Evolutionary conservation across 2,329 filamentous ascomycete species (phyloP), one percentile per base, ranked within the genome.

Genomic region (Passalora sequoiae): DNA sequence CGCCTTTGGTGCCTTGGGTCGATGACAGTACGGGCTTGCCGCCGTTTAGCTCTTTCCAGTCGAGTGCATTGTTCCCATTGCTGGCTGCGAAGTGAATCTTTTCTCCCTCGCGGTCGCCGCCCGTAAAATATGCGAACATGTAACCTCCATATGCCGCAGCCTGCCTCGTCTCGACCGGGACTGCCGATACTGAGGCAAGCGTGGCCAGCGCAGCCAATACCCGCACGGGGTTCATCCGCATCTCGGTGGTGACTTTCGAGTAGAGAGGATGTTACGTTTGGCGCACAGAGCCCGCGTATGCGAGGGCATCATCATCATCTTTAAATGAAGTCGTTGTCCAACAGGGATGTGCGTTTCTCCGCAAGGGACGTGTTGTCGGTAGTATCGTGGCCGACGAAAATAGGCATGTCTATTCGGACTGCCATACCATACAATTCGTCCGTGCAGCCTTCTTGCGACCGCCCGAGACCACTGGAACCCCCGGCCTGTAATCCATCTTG

Each of bases 41-140:
- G 0, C 61, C 62, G 40, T 77, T 76, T 24, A 77, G 53, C 41
- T 76, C 72, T 2, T 59, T 62, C 74, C 74, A 77, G 36, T 67
- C 60, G 1, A 76, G 57, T 0, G 74, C 74, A 51, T 77, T 63
- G 56, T 77, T 77, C 19, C 74, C 72, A 10, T 73, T 65, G 49
- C 70, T 75, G 5, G 72, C 68, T 2, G 74, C 72, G 9, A 77
- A 66, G 51, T 67, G 75, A 37, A 77, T 75, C 41, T 76, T 74
- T 46, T 77, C 74, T 16, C 74, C 74, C 0, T 61, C 60, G 10
- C 55, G 46, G 1, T 63, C 60, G 54, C 67, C 69, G 6, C 66
- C 68, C 0, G 71, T 75, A 51, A 77, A 77, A 52, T 76, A 77
- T 0, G 69, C 66, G 46, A 77, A 76, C 0, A 69, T 69, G 46